Evolutionary conservation across 2,329 filamentous ascomycete genomes (phyloP), one percentile per base, ranked within the genome.

Genomic region (Trichoderma polysporum): DNA sequence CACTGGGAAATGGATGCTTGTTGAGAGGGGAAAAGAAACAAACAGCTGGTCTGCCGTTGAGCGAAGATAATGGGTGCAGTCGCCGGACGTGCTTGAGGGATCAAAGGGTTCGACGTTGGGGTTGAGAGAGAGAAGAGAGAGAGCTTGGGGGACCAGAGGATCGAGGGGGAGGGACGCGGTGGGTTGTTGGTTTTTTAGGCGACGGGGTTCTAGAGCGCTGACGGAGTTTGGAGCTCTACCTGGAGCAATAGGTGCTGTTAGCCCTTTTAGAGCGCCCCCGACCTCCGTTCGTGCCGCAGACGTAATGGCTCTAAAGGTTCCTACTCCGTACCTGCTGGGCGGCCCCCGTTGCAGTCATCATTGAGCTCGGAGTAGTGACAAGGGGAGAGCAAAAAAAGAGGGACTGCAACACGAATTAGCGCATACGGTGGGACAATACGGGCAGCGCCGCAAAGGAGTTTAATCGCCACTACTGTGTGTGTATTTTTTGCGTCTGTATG

Each of bases 111-210:
- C 39, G 35, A 29, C 9, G 60, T 65, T 66, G 66, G 61, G 66
- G 29, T 41, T 47, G 25, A 19, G 57, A 54, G 35, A 31, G 31
- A 47, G 19, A 57, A 66, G 47, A 63, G 65, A 41, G 65, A 41
- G 58, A 63, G 45, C 39, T 53, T 63, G 50, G 31, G 50, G 29
- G 53, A 39, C 37, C 27, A 39, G 62, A 31, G 53, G 62, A 52
- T 58, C 53, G 54, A 29, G 25, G 54, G 59, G 41, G 27, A 29
- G 60, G 41, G 29, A 41, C 45, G 66, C 66, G 41, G 66, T 65
- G 66, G 66, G 61, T 53, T 58, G 37, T n/a, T 58, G 52, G 62
- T 50, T 66, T 65, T 66, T 62, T 62, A 45, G 54, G 64, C 45
- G 47, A 62, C 49, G 64, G 64, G 64, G 64, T 62, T 66, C 45